These are phyloP conservation scores for Fusarium subtropicale DNA, from an alignment of 2,329 filamentous ascomycete genomes.

Conservation along the genomic window DNA sequence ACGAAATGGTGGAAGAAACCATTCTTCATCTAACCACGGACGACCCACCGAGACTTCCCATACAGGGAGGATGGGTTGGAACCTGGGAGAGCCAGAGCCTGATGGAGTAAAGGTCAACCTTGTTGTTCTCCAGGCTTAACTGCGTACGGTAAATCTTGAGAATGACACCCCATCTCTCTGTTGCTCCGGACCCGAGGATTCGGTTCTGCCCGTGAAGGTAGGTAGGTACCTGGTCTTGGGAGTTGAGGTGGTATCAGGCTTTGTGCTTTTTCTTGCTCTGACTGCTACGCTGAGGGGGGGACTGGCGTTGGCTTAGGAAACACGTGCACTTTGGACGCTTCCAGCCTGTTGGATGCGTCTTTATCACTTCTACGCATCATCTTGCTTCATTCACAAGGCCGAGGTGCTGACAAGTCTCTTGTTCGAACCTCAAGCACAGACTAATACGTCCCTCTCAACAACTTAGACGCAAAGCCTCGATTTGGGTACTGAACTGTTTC, in stretches of 20 bases:
- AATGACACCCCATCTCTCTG: slow-evolving; percentile 26
- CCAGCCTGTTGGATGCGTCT: neutral
- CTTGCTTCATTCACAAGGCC: neutral
- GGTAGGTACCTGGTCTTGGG: slow-evolving; percentile 13
- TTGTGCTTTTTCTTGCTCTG: neutral
- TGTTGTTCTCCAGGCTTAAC: slow-evolving; percentile 25
- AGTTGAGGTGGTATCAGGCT: slow-evolving; percentile 16
- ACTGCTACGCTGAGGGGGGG: neutral
- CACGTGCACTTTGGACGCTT: neutral
- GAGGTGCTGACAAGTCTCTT: slow-evolving; percentile 10
- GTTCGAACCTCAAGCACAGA: slow-evolving; percentile 18
- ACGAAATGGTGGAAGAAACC: slow-evolving; percentile 11
- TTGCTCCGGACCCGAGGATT: slow-evolving; percentile 44
- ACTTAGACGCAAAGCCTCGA: slow-evolving; percentile 37
- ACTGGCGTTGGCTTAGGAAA: neutral
- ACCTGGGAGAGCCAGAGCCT: neutral
- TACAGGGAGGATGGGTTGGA: slow-evolving; percentile 1
- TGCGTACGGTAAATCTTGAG: slow-evolving; percentile 4
- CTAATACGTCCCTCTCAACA: slow-evolving; percentile 21
- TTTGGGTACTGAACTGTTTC: slow-evolving; percentile 6
- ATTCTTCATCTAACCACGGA: slow-evolving; percentile 7
- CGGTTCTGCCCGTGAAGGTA: slow-evolving; percentile 34
- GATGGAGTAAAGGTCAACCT: neutral
- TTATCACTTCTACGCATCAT: neutral
- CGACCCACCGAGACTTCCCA: slow-evolving; percentile 1